phyloP scores from a whole-genome alignment of 306 rosid genomes.

The Acmispon strigosus region DNA sequence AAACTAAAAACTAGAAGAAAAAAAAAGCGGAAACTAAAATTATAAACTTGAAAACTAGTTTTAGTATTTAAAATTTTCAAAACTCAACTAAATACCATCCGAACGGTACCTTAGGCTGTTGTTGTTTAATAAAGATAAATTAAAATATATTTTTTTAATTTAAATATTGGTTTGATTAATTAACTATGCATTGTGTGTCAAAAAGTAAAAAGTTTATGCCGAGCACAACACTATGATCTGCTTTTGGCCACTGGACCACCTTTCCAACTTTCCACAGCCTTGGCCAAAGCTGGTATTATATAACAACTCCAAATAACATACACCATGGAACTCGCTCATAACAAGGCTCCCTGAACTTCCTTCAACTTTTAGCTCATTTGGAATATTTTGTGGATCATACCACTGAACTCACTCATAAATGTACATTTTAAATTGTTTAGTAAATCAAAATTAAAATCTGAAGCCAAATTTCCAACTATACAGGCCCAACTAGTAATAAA shows the following conservation, averaged over 20 bases:
- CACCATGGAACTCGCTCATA: conserved; percentile 1
- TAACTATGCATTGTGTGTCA: too few relatives aligned
- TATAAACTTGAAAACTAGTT: too few relatives aligned
- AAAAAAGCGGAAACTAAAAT: too few relatives aligned
- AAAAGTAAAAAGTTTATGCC: too few relatives aligned
- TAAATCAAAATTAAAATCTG: conserved; percentile 2
- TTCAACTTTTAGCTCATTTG: neutral
- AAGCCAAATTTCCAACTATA: neutral
- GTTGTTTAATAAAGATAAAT: too few relatives aligned
- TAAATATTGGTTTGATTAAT: too few relatives aligned
- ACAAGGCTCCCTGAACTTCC: neutral
- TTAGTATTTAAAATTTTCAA: too few relatives aligned
- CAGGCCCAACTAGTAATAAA: neutral
- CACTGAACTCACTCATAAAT: neutral
- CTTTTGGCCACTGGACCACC: conserved; percentile 17
- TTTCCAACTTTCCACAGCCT: neutral
- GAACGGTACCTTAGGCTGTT: too few relatives aligned
- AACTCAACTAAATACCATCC: too few relatives aligned
- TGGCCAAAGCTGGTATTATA: conserved; percentile 9
- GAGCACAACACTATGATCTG: neutral
- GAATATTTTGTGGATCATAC: neutral
- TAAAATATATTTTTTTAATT: too few relatives aligned
- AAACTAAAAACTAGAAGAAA: too few relatives aligned
- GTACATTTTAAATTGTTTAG: neutral
- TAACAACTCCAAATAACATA: neutral